Evolutionary conservation across 768 basidiomycete genomes (phyloP).

Genomic region (Xerocomellus chrysenteron): DNA sequence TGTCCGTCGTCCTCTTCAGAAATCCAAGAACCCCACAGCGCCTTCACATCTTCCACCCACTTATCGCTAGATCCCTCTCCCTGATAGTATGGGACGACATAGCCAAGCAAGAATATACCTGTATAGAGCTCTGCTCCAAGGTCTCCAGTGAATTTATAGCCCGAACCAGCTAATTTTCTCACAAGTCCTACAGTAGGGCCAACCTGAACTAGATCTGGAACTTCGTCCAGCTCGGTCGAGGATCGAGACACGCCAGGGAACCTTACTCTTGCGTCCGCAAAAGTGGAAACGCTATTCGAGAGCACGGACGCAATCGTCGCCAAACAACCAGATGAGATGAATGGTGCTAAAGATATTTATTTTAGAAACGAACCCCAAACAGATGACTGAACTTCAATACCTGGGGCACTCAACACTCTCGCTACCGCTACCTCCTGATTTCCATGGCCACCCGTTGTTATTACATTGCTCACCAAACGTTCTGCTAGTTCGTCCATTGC

Average conservation of each 20-base stretch:
- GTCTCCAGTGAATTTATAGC: constrained; percentile 20
- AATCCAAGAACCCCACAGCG: constrained; percentile 34
- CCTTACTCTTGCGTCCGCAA: constrained; percentile 14
- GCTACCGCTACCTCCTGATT: neutral
- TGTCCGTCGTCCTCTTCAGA: constrained; percentile 9
- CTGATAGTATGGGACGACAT: constrained; percentile 11
- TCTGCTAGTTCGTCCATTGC: constrained; percentile 48
- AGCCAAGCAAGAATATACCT: constrained; percentile 22
- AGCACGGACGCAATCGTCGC: constrained; percentile 15
- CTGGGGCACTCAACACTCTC: constrained; percentile 18
- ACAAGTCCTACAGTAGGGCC: constrained; percentile 8
- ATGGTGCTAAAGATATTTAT: constrained; percentile 12
- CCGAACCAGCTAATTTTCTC: constrained; percentile 17
- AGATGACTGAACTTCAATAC: constrained; percentile 4
- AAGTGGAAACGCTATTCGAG: constrained; percentile 12
- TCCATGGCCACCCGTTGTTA: neutral
- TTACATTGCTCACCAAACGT: constrained; percentile 9
- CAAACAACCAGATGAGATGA: constrained; percentile 23
- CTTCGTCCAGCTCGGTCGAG: neutral
- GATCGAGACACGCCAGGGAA: constrained; percentile 10
- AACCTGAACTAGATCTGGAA: neutral
- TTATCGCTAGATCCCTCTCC: constrained; percentile 7
- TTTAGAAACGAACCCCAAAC: neutral
- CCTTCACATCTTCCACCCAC: constrained; percentile 23
- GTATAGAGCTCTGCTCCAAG: constrained; percentile 21